Evolutionary conservation across 2,329 filamentous ascomycete species (phyloP), one percentile per base, ranked within the genome.

Genomic region (Xylaria multiplex): DNA sequence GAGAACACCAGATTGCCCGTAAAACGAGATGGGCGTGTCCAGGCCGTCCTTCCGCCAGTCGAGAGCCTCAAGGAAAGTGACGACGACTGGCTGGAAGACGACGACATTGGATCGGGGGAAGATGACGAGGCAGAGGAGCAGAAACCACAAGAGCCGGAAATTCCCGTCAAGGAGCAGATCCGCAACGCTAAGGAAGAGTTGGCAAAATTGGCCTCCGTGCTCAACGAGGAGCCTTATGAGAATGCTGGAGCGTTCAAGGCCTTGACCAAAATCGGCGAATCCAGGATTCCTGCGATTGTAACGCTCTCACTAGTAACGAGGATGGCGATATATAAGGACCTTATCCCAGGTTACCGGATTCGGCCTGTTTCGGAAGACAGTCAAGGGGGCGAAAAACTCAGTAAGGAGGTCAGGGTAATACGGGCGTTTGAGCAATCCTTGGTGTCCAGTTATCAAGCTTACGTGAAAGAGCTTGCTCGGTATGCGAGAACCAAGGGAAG

Each of bases 281-380:
- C 91, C 7, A 83, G 84, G 14, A 89, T 94, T 68, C 79, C 86
- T 14, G 89, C 91, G 1, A 90, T 99, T 59, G 90, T 92, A 81
- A 97, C 97, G 79, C 85, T 99, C 67, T 90, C 92, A 6, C 82
- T 99, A 69, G 92, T 90, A 54, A 93, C 96, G 24, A 94, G 97
- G 79, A 86, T 96, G 77, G 88, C 94, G 0, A 89, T 98, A 13
- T 99, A 95, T 84, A 97, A 95, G 78, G 96, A 98, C 79, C 87
- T 97, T 53, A 98, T 99, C 65, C 96, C 96, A 0, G 96, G 96
- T 24, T 99, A 99, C 78, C 87, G 96, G 67, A 98, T 99, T 82
- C 90, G 96, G 19, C 91, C 93, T 1, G 82, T 93, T 3, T 84
- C 86, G 0, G 93, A 96, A 66, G 91, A 93, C 37, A 88, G 90